Evolutionary conservation across 306 rosid genomes (phyloP).

Genomic region (Cajanus cajan): DNA sequence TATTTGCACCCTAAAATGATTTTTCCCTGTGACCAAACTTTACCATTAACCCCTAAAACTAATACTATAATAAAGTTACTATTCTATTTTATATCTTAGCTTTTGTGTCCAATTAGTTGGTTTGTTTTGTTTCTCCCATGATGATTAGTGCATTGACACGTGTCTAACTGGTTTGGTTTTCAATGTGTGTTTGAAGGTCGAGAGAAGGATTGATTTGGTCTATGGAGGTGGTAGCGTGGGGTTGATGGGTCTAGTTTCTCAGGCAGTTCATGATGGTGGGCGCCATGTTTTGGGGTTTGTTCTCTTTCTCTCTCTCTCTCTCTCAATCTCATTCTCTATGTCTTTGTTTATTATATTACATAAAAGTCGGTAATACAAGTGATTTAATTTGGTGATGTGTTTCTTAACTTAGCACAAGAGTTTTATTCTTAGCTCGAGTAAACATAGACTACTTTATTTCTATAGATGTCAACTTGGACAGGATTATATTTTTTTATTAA

Average conservation of each 20-base stretch:
- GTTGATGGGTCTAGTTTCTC: slow-evolving; percentile 98
- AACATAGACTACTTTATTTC: too few species aligned
- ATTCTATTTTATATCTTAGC: background rate
- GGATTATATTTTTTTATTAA: too few species aligned
- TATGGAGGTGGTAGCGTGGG: slow-evolving; percentile 99
- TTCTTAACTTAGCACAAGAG: too few species aligned
- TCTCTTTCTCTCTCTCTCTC: background rate
- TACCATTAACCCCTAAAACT: background rate
- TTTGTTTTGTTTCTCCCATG: slow-evolving; percentile 29
- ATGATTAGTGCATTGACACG: slow-evolving; percentile 45
- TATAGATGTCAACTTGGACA: too few species aligned
- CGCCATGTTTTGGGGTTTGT: slow-evolving; percentile 99
- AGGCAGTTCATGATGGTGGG: slow-evolving; percentile 99
- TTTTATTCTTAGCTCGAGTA: too few species aligned
- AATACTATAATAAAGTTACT: background rate
- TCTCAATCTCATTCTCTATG: background rate
- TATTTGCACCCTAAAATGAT: slow-evolving; percentile 19
- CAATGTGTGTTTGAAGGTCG: slow-evolving; percentile 68
- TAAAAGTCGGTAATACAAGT: too few species aligned
- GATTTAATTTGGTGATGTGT: too few species aligned
- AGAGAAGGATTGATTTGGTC: slow-evolving; percentile 93
- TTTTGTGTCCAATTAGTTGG: background rate
- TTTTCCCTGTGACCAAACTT: slow-evolving; percentile 34
- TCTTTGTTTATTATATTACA: background rate
- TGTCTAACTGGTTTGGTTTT: slow-evolving; percentile 43